Percentiles rank a stretch among this genome's conserved stretches.
These are phyloP conservation scores for Podila epigama DNA, from an alignment of 192 early-diverging fungal species.

Conservation along the genomic window DNA sequence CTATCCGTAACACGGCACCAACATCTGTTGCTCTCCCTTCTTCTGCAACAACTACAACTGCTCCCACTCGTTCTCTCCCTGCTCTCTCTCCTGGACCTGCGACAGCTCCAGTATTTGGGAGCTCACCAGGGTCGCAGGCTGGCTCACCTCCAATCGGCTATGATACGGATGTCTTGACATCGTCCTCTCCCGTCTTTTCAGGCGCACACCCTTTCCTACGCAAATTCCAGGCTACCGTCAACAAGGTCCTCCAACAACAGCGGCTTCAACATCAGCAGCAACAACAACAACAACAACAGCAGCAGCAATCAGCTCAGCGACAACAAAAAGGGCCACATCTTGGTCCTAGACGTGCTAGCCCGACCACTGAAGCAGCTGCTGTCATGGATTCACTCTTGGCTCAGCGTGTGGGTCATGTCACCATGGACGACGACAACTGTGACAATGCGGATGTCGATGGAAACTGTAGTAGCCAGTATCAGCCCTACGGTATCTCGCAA, in stretches of 20 bases:
- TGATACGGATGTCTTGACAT: background rate
- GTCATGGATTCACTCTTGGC: slow-evolving; percentile 2
- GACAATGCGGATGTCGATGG: too few relatives aligned
- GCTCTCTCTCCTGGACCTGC: too few relatives aligned
- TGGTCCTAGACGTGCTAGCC: background rate
- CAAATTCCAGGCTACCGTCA: slow-evolving; percentile 25
- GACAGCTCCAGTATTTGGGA: too few relatives aligned
- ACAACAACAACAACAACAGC: background rate
- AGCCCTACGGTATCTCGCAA: slow-evolving; percentile 38
- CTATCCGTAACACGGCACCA: too few relatives aligned
- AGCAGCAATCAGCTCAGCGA: background rate
- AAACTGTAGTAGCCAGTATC: background rate
- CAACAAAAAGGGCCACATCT: background rate
- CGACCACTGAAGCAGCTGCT: slow-evolving; percentile 17
- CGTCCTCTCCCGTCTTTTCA: slow-evolving; percentile 17
- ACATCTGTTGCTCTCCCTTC: too few relatives aligned
- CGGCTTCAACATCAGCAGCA: background rate
- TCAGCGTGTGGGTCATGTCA: background rate
- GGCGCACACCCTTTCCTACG: slow-evolving; percentile 35
- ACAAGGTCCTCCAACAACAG: slow-evolving; percentile 1
- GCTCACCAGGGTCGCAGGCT: background rate
- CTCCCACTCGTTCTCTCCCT: too few relatives aligned
- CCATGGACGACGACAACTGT: background rate
- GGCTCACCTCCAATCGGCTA: background rate
- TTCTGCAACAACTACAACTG: too few relatives aligned